These are phyloP conservation scores for Syzygium jambos DNA, from an alignment of 345 rosid species.

Conservation along the genomic window DNA sequence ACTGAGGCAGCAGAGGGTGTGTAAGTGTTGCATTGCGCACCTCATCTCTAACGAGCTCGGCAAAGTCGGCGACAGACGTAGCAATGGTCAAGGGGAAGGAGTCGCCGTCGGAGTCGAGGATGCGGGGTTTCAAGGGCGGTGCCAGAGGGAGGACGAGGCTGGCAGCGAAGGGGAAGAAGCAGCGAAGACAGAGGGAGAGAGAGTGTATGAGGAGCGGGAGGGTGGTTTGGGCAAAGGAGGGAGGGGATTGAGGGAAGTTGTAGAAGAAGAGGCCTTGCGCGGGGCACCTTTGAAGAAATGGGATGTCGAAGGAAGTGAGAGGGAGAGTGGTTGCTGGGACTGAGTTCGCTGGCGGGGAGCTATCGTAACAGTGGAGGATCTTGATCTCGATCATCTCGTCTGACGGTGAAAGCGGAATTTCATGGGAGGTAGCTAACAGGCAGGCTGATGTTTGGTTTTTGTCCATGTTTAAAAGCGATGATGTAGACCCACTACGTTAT, in stretches of 20 bases:
- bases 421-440: not conserved
- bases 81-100: constrained; percentile 14
- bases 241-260: constrained; percentile 15
- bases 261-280: constrained; percentile 24
- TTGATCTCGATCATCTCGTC: not conserved
- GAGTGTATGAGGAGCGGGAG: constrained; percentile 35
- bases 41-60: not conserved
- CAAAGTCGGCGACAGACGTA: constrained; percentile 16
- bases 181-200: constrained; percentile 32
- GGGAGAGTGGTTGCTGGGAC: constrained; percentile 25
- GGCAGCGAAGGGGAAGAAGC: constrained; percentile 33
- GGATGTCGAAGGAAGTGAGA: constrained; percentile 28
- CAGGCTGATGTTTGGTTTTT: too few relatives aligned
- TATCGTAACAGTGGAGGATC: constrained; percentile 11
- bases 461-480: too few relatives aligned
- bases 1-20: constrained; percentile 15
- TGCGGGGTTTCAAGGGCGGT: constrained; percentile 11
- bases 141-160: constrained; percentile 8
- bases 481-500: not conserved
- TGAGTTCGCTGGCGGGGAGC: constrained; percentile 20
- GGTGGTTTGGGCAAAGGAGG: constrained; percentile 9
- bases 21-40: constrained; percentile 1
- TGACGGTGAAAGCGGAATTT: not conserved
- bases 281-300: constrained; percentile 14
- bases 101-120: constrained; percentile 1